These are phyloP conservation scores for Thelonectria rubi DNA, from an alignment of 2,329 filamentous ascomycete genomes.

Conservation along the genomic window DNA sequence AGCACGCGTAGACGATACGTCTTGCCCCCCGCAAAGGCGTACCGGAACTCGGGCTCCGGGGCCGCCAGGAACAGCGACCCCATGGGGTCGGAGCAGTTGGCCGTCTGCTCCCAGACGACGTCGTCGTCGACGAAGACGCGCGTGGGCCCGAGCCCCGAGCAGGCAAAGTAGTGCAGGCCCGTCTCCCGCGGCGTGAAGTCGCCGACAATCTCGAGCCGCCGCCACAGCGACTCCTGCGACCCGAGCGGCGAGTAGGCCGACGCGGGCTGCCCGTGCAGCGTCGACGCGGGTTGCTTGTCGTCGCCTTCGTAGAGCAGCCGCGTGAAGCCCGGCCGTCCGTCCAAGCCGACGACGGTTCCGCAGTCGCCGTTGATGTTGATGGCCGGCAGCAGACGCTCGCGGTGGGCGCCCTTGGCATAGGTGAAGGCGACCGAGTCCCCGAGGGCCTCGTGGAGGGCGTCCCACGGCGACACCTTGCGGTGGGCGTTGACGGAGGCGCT, in stretches of 20 bases:
- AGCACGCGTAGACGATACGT: constrained; percentile 15
- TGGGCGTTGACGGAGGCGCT: constrained; percentile 45
- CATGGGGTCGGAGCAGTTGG: constrained; percentile 42
- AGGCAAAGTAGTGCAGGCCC: constrained; percentile 41
- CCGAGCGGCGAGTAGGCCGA: constrained; percentile 40
- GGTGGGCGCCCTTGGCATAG: constrained; percentile 30
- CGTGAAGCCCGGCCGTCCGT: constrained; percentile 43
- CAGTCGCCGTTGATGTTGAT: constrained; percentile 25
- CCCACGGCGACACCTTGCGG: constrained; percentile 43
- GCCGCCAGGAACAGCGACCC: constrained; percentile 41
- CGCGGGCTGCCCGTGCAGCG: constrained; percentile 28
- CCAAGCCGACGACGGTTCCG: constrained; percentile 39
- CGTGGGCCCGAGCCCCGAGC: constrained; percentile 39
- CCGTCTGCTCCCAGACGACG: constrained; percentile 40
- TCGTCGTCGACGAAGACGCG: constrained; percentile 39
- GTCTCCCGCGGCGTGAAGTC: constrained; percentile 41
- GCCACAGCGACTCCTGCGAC: constrained; percentile 38
- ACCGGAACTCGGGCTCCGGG: constrained; percentile 54
- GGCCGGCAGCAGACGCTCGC: background rate
- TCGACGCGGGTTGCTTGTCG: constrained; percentile 30
- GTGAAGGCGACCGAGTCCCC: constrained; percentile 31
- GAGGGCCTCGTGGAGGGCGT: constrained; percentile 37
- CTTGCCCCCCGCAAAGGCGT: constrained; percentile 49
- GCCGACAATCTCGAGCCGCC: constrained; percentile 40
- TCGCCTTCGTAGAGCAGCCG: constrained; percentile 38